A percentile compares a stretch with the other conserved stretches of the same genome.
Evolutionary conservation across 2,329 filamentous ascomycete genomes (phyloP).

Genomic region (Beauveria medogensis): DNA sequence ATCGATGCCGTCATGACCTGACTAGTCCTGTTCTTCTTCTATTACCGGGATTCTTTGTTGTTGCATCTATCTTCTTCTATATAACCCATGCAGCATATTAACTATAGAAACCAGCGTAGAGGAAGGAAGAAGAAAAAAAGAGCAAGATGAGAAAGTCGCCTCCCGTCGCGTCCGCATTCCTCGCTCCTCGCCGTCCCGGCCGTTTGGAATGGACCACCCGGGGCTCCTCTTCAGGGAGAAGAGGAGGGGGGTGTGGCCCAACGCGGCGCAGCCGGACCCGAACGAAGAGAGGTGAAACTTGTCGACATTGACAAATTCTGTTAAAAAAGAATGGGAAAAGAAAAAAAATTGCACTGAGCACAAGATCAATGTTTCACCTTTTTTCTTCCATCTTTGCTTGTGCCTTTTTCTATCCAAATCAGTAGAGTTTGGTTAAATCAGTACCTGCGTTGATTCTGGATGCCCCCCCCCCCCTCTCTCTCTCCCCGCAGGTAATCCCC

Average conservation of each 20-base stretch:
- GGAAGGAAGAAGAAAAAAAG: background rate
- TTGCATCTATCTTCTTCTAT: too few relatives aligned
- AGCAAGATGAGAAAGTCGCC: too few relatives aligned
- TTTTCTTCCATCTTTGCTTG: background rate
- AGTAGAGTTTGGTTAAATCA: background rate
- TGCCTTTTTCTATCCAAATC: background rate
- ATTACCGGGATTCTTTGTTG: background rate
- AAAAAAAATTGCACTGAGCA: background rate
- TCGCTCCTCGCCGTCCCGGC: background rate
- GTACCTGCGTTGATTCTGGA: background rate
- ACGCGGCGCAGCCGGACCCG: background rate
- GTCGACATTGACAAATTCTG: background rate
- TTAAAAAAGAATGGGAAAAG: background rate
- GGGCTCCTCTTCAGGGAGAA: background rate
- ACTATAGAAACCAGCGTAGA: background rate
- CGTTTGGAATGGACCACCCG: background rate
- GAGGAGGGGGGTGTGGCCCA: background rate
- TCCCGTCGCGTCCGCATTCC: background rate
- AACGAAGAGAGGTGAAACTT: background rate
- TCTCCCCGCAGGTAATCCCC: background rate
- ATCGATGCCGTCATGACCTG: slow-evolving; percentile 4
- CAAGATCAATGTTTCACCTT: slow-evolving; percentile 1
- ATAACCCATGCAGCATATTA: background rate
- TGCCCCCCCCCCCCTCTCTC: background rate
- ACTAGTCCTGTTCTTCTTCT: background rate